phyloP scores from a whole-genome alignment of 169 alveolate species.

The Perkinsus marinus region DNA sequence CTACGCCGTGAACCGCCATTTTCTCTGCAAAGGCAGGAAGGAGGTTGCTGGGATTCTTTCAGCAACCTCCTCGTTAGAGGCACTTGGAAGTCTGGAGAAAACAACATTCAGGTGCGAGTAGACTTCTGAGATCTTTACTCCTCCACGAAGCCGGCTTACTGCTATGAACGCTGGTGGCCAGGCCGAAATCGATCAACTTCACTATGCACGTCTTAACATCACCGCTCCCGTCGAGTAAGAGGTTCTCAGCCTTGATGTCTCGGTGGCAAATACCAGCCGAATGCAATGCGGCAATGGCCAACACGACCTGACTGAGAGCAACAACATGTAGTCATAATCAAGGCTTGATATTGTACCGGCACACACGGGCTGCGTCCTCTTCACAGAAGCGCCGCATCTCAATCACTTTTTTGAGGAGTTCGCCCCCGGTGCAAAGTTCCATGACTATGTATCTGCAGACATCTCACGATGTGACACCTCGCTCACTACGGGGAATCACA shows the following conservation, averaged over 20 bases:
- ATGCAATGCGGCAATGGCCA: neutral
- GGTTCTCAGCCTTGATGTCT: neutral
- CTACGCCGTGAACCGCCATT: no score
- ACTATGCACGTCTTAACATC: neutral
- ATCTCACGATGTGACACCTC: neutral
- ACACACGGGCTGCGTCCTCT: conserved; percentile 35
- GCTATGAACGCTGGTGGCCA: conserved; percentile 1
- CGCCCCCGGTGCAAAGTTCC: conserved; percentile 63
- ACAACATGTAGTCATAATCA: neutral
- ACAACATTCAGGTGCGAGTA: no score
- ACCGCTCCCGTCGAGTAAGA: neutral
- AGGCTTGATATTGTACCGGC: neutral
- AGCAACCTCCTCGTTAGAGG: no score
- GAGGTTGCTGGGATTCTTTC: no score
- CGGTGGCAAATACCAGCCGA: neutral
- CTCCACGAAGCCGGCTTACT: neutral
- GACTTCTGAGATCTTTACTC: neutral
- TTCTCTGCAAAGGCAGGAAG: no score
- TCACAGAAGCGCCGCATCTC: conserved; percentile 46
- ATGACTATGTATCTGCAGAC: conserved; percentile 37
- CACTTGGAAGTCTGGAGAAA: no score
- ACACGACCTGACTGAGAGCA: neutral
- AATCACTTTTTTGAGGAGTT: conserved; percentile 50
- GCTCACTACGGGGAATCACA: neutral
- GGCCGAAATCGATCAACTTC: conserved; percentile 46